Conservation (phyloP, 169 alveolate species). For the Plasmodium adleri region DNA sequence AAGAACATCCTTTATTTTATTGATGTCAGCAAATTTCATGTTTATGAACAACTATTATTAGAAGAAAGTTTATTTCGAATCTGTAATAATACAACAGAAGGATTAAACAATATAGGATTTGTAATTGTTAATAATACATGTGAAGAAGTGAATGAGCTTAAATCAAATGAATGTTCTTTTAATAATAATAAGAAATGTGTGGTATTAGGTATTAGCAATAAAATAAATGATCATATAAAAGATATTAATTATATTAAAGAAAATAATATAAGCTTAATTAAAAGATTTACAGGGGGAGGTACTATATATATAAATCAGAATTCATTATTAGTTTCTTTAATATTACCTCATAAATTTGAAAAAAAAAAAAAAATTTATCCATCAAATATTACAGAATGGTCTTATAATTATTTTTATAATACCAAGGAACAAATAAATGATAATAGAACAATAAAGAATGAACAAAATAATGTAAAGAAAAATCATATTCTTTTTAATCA, state of each 20-base stretch:
- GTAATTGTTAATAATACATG: slow-evolving; percentile 37
- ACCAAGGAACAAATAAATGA: neutral
- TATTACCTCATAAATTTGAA: slow-evolving; percentile 78
- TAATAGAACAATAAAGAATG: too few relatives aligned
- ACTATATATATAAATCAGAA: slow-evolving; percentile 82
- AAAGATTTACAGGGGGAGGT: slow-evolving; percentile 87
- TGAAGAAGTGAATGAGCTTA: neutral
- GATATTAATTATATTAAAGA: slow-evolving; percentile 72
- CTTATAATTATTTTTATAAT: slow-evolving; percentile 17
- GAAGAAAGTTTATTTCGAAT: slow-evolving; percentile 66
- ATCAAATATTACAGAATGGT: slow-evolving; percentile 55
- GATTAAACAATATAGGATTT: slow-evolving; percentile 54
- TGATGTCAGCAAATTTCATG: slow-evolving; percentile 39
- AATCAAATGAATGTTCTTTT: neutral
- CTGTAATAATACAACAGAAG: slow-evolving; percentile 25
- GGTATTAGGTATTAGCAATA: slow-evolving; percentile 82
- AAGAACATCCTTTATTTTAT: slow-evolving; percentile 38
- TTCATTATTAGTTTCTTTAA: slow-evolving; percentile 77
- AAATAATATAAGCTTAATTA: slow-evolving; percentile 72
- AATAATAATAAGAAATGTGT: slow-evolving; percentile 65
- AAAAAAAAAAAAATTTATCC: slow-evolving; percentile 34
- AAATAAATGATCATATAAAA: slow-evolving; percentile 74
- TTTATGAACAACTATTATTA: slow-evolving; percentile 52
- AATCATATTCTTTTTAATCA: slow-evolving; percentile 15
- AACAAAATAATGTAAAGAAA: neutral